Percentiles rank a stretch among this genome's conserved stretches.
Conservation (phyloP, 176 grass and related monocot species). For the sorghum (Sorghum bicolor) region Sorghum_bicolor_NCBIv3 NC_012872.2:61658001-61658500, state of each 20-base stretch:
- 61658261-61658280: not conserved
- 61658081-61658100: not conserved
- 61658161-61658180: not conserved
- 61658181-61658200: not conserved
- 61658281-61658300: not conserved
- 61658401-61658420: not conserved
- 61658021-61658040: not conserved
- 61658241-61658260: not conserved
- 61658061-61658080: not conserved
- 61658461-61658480: constrained; percentile 76
- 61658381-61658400: not conserved
- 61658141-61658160: not conserved
- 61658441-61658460: constrained; percentile 20
- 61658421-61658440: not conserved
- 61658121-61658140: not conserved
- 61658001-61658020: not conserved
- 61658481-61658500: constrained; percentile 61
- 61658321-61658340: not conserved
- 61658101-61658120: not conserved
- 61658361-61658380: not conserved
- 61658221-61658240: not conserved
- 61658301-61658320: not conserved
- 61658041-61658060: not conserved
- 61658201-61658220: not conserved
- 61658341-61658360: not conserved